Evolutionary conservation across 768 basidiomycete genomes (phyloP).

Genomic region (Naematelia aurantialba): DNA sequence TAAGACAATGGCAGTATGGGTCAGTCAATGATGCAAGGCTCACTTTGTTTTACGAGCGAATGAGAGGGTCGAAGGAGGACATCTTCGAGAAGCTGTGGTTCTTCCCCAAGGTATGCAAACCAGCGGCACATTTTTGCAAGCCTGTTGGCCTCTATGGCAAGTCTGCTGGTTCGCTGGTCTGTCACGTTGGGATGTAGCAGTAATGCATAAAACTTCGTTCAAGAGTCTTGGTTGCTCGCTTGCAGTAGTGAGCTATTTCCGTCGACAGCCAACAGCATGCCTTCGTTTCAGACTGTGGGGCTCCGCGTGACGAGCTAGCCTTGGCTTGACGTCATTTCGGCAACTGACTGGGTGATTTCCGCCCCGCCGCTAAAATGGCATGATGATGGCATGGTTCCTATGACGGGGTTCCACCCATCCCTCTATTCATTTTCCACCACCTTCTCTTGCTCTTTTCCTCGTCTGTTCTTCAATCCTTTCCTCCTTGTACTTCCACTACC

Average conservation of each 20-base stretch:
- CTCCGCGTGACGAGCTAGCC: too few species aligned
- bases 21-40: background rate
- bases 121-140: conserved; percentile 17
- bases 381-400: too few species aligned
- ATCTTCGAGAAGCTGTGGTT: conserved; percentile 21
- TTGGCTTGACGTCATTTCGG: too few species aligned
- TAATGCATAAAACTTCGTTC: too few species aligned
- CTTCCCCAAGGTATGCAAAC: conserved; percentile 20
- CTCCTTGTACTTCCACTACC: conserved; percentile 1
- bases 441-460: conserved; percentile 1
- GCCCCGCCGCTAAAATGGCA: background rate
- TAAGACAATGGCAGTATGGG: background rate
- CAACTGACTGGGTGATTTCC: too few species aligned
- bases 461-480: background rate
- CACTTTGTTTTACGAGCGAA: conserved; percentile 21
- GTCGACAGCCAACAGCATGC: too few species aligned
- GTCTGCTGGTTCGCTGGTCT: too few species aligned
- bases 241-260: too few species aligned
- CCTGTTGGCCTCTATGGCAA: too few species aligned
- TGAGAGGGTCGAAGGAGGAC: conserved; percentile 18
- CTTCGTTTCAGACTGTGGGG: too few species aligned
- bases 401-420: conserved; percentile 1
- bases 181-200: too few species aligned
- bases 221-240: too few species aligned
- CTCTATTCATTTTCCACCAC: background rate